Evolutionary conservation across 1,284 basidiomycete species (phyloP), one percentile per base, ranked within the genome.

Genomic region (Wolfiporia cocos): DNA sequence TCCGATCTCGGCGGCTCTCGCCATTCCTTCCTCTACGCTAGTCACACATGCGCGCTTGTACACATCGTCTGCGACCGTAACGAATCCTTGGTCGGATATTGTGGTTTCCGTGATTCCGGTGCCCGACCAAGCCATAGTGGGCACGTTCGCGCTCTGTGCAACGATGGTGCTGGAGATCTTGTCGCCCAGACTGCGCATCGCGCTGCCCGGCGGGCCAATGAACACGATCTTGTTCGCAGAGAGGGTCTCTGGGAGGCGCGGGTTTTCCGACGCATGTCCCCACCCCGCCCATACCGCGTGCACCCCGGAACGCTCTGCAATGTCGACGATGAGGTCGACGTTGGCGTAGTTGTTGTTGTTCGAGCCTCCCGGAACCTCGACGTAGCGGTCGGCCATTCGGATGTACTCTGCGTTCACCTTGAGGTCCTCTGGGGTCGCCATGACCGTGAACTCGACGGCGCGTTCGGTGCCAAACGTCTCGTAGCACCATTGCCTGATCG

Each of bases 281-380:
- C 96, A 99, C 46, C 96, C 96, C 34, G 96, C 96, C 96, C 96
- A 99, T 28, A 99, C 96, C 37, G 96, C 96, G 63, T 99, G 95
- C 2, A 99, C 96, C 36, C 93, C 94, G 23, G 92, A 80, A 51
- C 96, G 86, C 69, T 99, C 94, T 34, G 96, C 96, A 47, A 99
- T 83, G 61, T 99, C 96, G 50, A 99, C 91, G 58, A 99, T 99
- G 57, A 98, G 86, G 63, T 99, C 96, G 56, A 99, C 96, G 63
- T 99, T 99, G 56, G 96, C 96, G 63, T 99, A 99, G 70, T 99
- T 99, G 78, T 99, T 96, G 76, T 99, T 99, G 68, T 99, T 99
- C 37, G 86, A 81, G 48, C 96, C 96, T 53, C 96, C 96, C 19
- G 96, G 95, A 5, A 99, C 96, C 68, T 99, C 96, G 56, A 99